Evolutionary conservation across 1,284 basidiomycete species (phyloP).

Genomic region (Papiliotrema nemorosa): DNA sequence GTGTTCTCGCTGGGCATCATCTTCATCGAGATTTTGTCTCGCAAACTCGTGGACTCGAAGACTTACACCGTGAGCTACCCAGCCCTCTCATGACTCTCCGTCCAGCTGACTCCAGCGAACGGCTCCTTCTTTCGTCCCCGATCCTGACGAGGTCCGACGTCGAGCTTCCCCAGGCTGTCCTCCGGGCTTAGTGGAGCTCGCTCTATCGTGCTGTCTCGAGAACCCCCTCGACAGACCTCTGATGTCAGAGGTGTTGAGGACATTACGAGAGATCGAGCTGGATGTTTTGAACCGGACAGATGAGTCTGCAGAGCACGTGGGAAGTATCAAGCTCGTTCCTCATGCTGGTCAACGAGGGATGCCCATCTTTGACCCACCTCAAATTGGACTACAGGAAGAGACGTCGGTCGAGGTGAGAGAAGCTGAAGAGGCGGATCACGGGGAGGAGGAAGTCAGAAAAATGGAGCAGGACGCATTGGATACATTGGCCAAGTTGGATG

Average conservation of each 20-base stretch:
- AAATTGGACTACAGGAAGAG: conserved; percentile 24
- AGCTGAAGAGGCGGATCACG: conserved; percentile 60
- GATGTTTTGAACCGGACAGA: conserved; percentile 67
- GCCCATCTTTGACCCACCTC: conserved; percentile 51
- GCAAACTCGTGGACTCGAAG: conserved; percentile 71
- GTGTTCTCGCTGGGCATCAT: conserved; percentile 94
- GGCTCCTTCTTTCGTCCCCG: conserved; percentile 74
- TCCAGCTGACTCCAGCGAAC: conserved; percentile 52
- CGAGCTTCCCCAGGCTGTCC: conserved; percentile 76
- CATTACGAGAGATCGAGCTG: conserved; percentile 72
- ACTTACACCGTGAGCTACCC: conserved; percentile 59
- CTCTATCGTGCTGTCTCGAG: conserved; percentile 71
- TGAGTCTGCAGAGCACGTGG: conserved; percentile 65
- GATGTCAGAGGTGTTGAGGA: conserved; percentile 70
- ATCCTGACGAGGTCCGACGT: conserved; percentile 66
- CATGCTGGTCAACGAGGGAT: conserved; percentile 55
- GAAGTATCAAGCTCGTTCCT: conserved; percentile 64
- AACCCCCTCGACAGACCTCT: conserved; percentile 68
- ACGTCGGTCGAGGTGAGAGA: conserved; percentile 43
- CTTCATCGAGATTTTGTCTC: conserved; percentile 82
- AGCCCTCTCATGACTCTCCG: neutral
- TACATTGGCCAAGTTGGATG: conserved; percentile 60
- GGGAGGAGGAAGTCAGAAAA: conserved; percentile 33
- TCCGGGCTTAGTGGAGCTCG: conserved; percentile 68
- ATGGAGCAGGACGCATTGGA: conserved; percentile 68